A percentile compares a stretch with the other conserved stretches of the same genome.
Evolutionary conservation across 2,329 filamentous ascomycete species (phyloP).

Genomic region (Uncinocarpus reesii): DNA sequence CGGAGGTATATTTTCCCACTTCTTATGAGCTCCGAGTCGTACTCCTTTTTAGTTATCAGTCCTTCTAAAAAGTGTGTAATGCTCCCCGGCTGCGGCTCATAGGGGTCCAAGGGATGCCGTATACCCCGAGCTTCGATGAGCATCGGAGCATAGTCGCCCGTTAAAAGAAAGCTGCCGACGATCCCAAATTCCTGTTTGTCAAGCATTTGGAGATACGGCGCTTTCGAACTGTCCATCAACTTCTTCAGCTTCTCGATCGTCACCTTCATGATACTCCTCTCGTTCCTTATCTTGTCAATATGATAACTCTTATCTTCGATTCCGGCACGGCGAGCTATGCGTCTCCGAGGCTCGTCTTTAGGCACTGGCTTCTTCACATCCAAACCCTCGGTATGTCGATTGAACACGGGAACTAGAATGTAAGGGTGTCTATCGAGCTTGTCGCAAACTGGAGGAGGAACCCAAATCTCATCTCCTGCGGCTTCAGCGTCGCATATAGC

Average conservation of each 20-base stretch:
- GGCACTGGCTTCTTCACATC: background rate
- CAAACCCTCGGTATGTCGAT: background rate
- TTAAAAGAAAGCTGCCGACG: slow-evolving; percentile 5
- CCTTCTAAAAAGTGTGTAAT: slow-evolving; percentile 12
- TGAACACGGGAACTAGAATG: background rate
- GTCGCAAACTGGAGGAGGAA: no score
- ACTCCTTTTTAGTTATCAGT: slow-evolving; percentile 1
- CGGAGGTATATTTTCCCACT: slow-evolving; percentile 7
- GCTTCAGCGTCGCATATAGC: background rate
- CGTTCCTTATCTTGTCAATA: background rate
- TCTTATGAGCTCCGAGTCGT: slow-evolving; percentile 7
- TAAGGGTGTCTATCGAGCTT: no score
- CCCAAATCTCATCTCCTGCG: background rate
- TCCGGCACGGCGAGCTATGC: background rate
- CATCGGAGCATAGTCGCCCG: slow-evolving; percentile 6
- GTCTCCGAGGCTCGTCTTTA: background rate
- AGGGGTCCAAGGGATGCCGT: background rate
- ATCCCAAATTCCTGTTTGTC: background rate
- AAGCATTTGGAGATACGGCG: background rate
- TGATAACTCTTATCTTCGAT: background rate
- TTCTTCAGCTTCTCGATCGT: background rate
- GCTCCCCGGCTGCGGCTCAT: background rate
- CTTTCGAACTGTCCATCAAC: background rate
- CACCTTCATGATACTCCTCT: background rate
- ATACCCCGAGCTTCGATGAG: background rate